Percentiles rank a stretch among this genome's conserved stretches.
Evolutionary conservation across 2,329 filamentous ascomycete genomes (phyloP).

Genomic region (Aspergillus brunneoviolaceus): DNA sequence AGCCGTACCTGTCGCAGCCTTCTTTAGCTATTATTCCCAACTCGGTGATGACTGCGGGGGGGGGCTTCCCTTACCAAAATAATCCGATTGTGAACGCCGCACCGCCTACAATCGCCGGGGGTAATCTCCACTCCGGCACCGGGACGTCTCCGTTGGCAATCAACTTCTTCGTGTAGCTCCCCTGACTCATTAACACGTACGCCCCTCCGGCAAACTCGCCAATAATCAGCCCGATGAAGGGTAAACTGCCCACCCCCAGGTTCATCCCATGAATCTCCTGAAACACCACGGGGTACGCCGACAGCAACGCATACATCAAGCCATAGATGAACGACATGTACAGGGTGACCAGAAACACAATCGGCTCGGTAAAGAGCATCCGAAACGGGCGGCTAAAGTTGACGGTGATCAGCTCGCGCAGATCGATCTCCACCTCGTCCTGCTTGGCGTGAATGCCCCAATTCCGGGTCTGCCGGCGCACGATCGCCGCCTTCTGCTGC

Average conservation of each 20-base stretch:
- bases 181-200: slow-evolving; percentile 29
- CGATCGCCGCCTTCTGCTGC: slow-evolving; percentile 43
- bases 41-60: too few species aligned
- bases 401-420: slow-evolving; percentile 47
- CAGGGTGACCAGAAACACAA: slow-evolving; percentile 33
- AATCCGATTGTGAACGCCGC: slow-evolving; percentile 35
- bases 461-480: slow-evolving; percentile 55
- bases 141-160: slow-evolving; percentile 30
- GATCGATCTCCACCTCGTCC: slow-evolving; percentile 53
- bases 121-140: slow-evolving; percentile 36
- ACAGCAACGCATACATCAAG: slow-evolving; percentile 30
- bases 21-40: background rate
- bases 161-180: slow-evolving; percentile 31
- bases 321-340: slow-evolving; percentile 35
- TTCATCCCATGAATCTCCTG: slow-evolving; percentile 28
- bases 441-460: slow-evolving; percentile 60
- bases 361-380: slow-evolving; percentile 43
- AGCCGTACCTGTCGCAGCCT: slow-evolving; percentile 27
- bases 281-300: slow-evolving; percentile 32
- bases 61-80: slow-evolving; percentile 29
- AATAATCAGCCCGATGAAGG: slow-evolving; percentile 31
- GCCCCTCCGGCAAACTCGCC: slow-evolving; percentile 30
- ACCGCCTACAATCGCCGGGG: slow-evolving; percentile 32
- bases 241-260: slow-evolving; percentile 27
- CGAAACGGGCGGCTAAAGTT: slow-evolving; percentile 48